Base-by-base conservation (phyloP, 768 basidiomycete species). In the Lactarius hengduanensis region DNA sequence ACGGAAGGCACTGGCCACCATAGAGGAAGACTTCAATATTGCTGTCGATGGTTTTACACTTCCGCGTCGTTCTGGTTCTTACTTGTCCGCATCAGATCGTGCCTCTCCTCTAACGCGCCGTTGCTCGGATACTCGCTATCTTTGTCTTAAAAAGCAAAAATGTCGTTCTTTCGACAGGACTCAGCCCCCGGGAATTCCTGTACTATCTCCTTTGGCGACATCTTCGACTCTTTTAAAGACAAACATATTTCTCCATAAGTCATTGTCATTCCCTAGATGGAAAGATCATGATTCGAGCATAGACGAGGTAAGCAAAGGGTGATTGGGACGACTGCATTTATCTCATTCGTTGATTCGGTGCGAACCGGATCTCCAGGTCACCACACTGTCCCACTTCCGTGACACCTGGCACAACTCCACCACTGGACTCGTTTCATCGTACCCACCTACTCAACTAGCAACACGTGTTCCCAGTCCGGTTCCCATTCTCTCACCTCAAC, bases 51-150 rank as follows among this genome's bases (percentile, higher is more conserved):
- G 41, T 20, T 5, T 38, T 28, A 20, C 22, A 5, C 53, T 55
- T 6, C 9, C 18, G 4, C 54, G 10, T 18, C 34, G 32, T 28
- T 59, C 57, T 9, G 58, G 32, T 18, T 45, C 53, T 20, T 63
- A 63, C 54, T 30, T 67, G 41, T 67, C 66, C 9, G 58, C 62
- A 16, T 67, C 66, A 5, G 66, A 59, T 26, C 13, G 40, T 26
- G 62, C 34, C 32, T 55, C 32, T 34, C 43, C 41, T 59, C 34
- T 18, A n/a, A 3, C 53, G 1, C 55, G 30, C 8, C 13, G 16
- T 56, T 5, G 4, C 50, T 47, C 4, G 7, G 36, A 36, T 2
- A 2, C 13, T 20, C 7, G 5, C 36, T 30, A 36, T n/a, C 62
- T 26, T 43, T 43, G 40, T 47, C 20, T 30, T 4, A 67, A 63